A percentile compares a stretch with the other conserved stretches of the same genome.
Evolutionary conservation across 306 rosid genomes (phyloP).

Genomic region (Malus sylvestris): DNA sequence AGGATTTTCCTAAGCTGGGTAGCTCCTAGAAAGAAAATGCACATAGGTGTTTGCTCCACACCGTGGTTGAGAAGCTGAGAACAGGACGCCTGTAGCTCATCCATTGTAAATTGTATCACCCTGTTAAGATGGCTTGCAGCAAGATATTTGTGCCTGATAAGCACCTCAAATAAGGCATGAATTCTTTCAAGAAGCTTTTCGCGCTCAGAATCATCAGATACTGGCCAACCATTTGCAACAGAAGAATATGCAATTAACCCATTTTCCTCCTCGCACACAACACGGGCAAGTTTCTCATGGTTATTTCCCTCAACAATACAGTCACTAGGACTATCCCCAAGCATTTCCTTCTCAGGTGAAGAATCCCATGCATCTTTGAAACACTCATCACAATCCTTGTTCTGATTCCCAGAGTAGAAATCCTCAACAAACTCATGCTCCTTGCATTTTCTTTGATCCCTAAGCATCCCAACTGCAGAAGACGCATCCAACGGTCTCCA

Average conservation of each 20-base stretch:
- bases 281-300: constrained; percentile 30
- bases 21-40: constrained; percentile 88
- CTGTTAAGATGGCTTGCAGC: constrained; percentile 75
- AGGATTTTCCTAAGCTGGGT: constrained; percentile 72
- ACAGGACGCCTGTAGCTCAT: constrained; percentile 74
- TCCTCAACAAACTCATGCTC: constrained; percentile 40
- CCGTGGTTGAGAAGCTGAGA: constrained; percentile 70
- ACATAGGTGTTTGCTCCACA: constrained; percentile 68
- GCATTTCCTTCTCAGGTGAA: constrained; percentile 37
- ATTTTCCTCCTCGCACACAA: constrained; percentile 37
- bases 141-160: constrained; percentile 69
- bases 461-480: constrained; percentile 70
- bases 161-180: constrained; percentile 58
- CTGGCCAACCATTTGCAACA: constrained; percentile 59
- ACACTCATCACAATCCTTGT: constrained; percentile 39
- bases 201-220: constrained; percentile 75
- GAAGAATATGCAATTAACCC: constrained; percentile 37
- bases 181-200: constrained; percentile 77
- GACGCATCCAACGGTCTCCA: constrained; percentile 82
- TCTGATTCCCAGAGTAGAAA: constrained; percentile 29
- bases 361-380: constrained; percentile 51
- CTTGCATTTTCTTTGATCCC: constrained; percentile 34
- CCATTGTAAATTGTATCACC: constrained; percentile 73
- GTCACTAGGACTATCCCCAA: constrained; percentile 26
- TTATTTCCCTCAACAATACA: constrained; percentile 25